These are phyloP conservation scores for Melastoma malabathricum DNA, from an alignment of 345 rosid genomes.

Conservation along the genomic window DNA sequence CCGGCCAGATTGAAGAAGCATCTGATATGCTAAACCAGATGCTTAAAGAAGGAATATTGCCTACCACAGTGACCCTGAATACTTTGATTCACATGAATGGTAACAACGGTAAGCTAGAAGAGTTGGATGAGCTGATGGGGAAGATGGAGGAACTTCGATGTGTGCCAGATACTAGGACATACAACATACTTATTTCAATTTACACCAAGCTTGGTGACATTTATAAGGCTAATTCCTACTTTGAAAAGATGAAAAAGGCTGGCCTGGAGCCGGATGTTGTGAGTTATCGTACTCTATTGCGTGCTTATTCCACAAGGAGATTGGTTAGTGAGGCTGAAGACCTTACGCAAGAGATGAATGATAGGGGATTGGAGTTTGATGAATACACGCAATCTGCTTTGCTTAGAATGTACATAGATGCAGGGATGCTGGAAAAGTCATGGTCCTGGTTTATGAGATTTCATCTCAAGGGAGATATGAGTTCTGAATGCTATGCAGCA, in stretches of 20 bases:
- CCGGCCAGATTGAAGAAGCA: slow-evolving; percentile 64
- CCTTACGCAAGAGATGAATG: slow-evolving; percentile 57
- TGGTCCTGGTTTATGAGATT: slow-evolving; percentile 80
- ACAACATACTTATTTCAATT: slow-evolving; percentile 70
- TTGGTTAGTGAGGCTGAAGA: slow-evolving; percentile 71
- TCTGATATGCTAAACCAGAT: slow-evolving; percentile 46
- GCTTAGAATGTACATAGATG: slow-evolving; percentile 72
- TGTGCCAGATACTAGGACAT: slow-evolving; percentile 70
- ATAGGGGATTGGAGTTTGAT: slow-evolving; percentile 51
- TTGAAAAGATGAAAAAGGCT: slow-evolving; percentile 51
- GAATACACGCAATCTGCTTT: slow-evolving; percentile 83
- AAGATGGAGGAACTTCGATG: slow-evolving; percentile 67
- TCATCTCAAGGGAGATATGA: slow-evolving; percentile 50
- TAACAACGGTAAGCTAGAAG: slow-evolving; percentile 48
- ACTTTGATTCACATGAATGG: slow-evolving; percentile 81
- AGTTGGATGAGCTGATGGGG: slow-evolving; percentile 48
- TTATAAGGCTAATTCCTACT: slow-evolving; percentile 36
- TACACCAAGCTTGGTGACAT: slow-evolving; percentile 57
- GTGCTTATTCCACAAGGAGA: slow-evolving; percentile 67
- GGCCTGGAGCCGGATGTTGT: slow-evolving; percentile 63
- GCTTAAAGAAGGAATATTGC: slow-evolving; percentile 60
- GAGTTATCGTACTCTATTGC: slow-evolving; percentile 69
- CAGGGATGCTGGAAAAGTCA: slow-evolving; percentile 62
- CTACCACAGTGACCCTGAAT: slow-evolving; percentile 78
- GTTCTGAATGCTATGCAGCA: slow-evolving; percentile 70